Base-by-base conservation (phyloP, 2,329 filamentous ascomycete species). In the Fusarium compactum region DNA sequence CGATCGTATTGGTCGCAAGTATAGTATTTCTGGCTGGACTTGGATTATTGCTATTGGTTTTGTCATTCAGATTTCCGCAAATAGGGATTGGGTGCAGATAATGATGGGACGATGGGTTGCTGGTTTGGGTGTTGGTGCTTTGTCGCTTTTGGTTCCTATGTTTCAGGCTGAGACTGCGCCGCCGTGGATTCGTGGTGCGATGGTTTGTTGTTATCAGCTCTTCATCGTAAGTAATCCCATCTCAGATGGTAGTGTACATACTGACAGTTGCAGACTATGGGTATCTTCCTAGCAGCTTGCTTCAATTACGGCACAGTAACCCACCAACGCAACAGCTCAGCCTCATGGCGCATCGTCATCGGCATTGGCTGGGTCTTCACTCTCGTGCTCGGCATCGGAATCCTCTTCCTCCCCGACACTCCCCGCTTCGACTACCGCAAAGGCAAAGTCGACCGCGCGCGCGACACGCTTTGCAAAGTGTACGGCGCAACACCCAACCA, bases 101-200 rank as follows among this genome's bases (percentile, higher is more conserved):
- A 89, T 90, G 70, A 81, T 90, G 47, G 91, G 91, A 16, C 83
- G 91, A 58, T 86, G 89, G 72, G 83, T 91, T 18, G 87, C 89
- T 16, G 91, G 91, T 54, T 81, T 92, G 3, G 90, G 90, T 16
- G 89, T 93, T 44, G 91, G 91, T 58, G 87, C 86, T 0, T 78
- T 92, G 3, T 89, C 86, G 12, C 85, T 91, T 8, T 79, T 90
- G 15, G 89, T 90, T 0, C 89, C 90, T n/a, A 90, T 93, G 88
- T 93, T 92, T 76, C 90, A 92, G 74, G 87, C 87, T n/a, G 91
- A 93, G 79, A 91, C 86, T 8, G 87, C 89, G 8, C 91, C 91
- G 0, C 85, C 88, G 16, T 89, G 88, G 77, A 87, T 93, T 52
- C 85, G 91, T 69, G 90, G 89, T 58, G 84, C 87, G 7, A 84